Evolutionary conservation across 169 alveolate genomes (phyloP), one percentile per base, ranked within the genome.

Genomic region (Amoebophrya sp.): DNA sequence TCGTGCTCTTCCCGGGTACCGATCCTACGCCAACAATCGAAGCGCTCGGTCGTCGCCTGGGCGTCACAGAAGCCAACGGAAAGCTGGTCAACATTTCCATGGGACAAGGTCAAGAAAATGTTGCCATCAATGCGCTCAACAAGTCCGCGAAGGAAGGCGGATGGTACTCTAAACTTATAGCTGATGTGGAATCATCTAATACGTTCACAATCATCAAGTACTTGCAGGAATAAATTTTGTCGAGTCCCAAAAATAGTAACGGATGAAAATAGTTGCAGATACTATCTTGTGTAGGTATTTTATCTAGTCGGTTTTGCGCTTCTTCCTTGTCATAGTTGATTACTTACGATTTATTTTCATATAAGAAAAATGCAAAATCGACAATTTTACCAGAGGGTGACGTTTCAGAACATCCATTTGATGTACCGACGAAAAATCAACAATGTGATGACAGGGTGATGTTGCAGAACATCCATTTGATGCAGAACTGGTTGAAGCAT

Each of bases 91-190:
- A 98, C 93, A 98, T 98, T 91, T 97, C 99, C 91, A 98, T 98
- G 99, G 99, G 99, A 33, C 98, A 98, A 94, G 99, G 99, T 36
- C 98, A 97, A 95, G 99, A 98, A 96, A 97, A 96, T 92, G 95
- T 97, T 65, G 99, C 99, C 54, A 95, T 97, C 89, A 95, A 96
- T 92, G 98, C 98, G 93, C 94, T 98, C n/a, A 95, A 95, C 94
- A 96, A 97, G 93, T 97, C 98, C 90, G 98, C 98, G 39, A 93
- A 96, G 91, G 95, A 96, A 90, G 99, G 99, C 54, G 98, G 98
- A 90, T 98, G 99, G 97, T n/a, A 78, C 6, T 24, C 14, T 54
- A 24, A 54, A 54, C n/a, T 24, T 54, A 54, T 54, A 24, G 14
- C n/a, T 18, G 14, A 54, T 54, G 24, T 54, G 24, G 14, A 54